Evolutionary conservation across 768 basidiomycete species (phyloP), one percentile per base, ranked within the genome.

Genomic region (Podaxis sp.): DNA sequence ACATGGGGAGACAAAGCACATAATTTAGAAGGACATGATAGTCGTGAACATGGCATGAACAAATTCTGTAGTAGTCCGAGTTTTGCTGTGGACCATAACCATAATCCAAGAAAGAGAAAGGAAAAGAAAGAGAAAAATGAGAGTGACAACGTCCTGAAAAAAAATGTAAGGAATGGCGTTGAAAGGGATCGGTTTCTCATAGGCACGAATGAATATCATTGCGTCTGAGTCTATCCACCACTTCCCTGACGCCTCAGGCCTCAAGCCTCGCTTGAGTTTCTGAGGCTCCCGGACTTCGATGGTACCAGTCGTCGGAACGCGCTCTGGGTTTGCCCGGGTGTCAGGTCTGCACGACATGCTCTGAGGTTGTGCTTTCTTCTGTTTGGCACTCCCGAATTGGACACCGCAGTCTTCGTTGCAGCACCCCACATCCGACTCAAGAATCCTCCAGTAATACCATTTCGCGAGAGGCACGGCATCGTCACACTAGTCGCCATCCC

Each of bases 391-490:
- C 50, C 59, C 25, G 59, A 60, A 43, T 22, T 47, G 15, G 54
- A 29, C 53, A 64, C 41, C 41, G 47, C 47, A 36, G 61, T 55
- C 24, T 62, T 62, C 5, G 61, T 62, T 47, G 86, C 85, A 11
- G 83, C 85, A 38, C 82, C 89, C 86, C 89, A 90, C 86, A 91
- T 89, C 29, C 89, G 81, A 66, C 85, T 89, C 54, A 90, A 76
- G 71, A 91, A 88, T 24, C 82, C 79, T 9, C 79, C 80, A 25
- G 82, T 68, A 24, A 72, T 66, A 72, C 46, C 66, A 54, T 52
- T 72, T 70, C 54, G 72, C 9, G 68, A 65, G 56, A 75, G 68
- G 2, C 70, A 65, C 43, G 74, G 74, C 73, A 74, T 73, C 22
- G 74, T 74, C n/a, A 66, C 68, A 59, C 74, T 75, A 4, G 74